Base-by-base conservation (phyloP, 1,284 basidiomycete species). In the Gastroboletus turbinatus region DNA sequence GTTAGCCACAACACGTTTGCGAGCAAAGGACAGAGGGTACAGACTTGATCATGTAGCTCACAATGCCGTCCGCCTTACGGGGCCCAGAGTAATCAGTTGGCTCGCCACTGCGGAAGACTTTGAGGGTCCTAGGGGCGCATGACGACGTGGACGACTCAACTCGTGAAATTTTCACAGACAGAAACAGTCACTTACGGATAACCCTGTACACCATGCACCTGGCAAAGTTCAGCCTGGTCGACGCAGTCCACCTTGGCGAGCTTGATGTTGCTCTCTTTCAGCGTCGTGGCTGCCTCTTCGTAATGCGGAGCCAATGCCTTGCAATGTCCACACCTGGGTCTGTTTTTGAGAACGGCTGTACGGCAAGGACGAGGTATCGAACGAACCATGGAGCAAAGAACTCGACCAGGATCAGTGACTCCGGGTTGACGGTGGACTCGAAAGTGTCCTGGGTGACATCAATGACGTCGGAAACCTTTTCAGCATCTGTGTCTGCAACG, bases 201-300 rank as follows among this genome's bases (percentile, higher is more conserved):
- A 39, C 97, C 96, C 69, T 87, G 84, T 50, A 99, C 83, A 46
- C 87, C 92, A 60, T 95, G 87, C 55, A 82, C 69, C 69, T 90
- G 86, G 77, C 95, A 98, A 45, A 97, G 82, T 55, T 94, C 91
- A 23, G 88, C 84, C 66, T 96, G 79, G 61, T 92, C 91, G 49
- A 96, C 94, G 75, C 94, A 98, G 79, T 97, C 94, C 57, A 95
- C 94, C 76, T 99, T 98, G 64, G 95, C 96, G 53, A 99, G 78
- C 76, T 92, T 92, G 78, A 99, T 94, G 73, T 81, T 80, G 72
- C 86, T 89, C 62, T 89, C 88, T 77, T 96, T 96, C 72, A 99
- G 87, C 49, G 85, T 79, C 19, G 94, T 96, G 4, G 97, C 95
- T 16, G 97, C 96, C 74, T 94, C 92, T 75, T 98, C 96, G 71